Base-by-base conservation (phyloP, 2,329 filamentous ascomycete species). In the Microthyrium microscopicum region DNA sequence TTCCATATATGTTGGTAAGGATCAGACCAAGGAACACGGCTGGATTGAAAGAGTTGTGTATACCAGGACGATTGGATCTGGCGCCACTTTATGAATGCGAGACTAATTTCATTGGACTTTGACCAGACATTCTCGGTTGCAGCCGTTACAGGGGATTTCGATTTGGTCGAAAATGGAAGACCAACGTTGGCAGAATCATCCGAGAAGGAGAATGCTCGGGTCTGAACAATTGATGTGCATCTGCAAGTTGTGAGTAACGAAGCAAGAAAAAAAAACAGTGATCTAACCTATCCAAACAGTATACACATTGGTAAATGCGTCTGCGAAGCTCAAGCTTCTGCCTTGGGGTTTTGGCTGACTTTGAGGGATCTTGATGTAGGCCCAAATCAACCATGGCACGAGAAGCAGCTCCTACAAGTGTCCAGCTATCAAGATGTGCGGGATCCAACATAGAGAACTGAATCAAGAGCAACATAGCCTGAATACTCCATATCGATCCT, bases 381-480 rank as follows among this genome's bases (percentile, higher is more conserved):
- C 89, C 89, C 20, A 94, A 60, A 56, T 98, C 89, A 16, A 94
- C 70, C 48, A 87, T 74, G 5, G 84, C 81, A 37, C 87, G 73
- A 26, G 81, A 81, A 5, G 87, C 85, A 50, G 89, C 85, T 5
- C 87, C 89, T 36, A 94, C 80, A 40, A 94, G 57, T 42, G 89
- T 85, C 85, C 89, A 95, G 45, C 78, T 83, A 47, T 93, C 84
- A 47, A 93, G 94, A 49, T 91, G 83, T 26, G 76, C 71, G 2
- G 87, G 85, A 45, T 95, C 85, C 31, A 93, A 64, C 61, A 89
- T 79, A 3, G 87, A 77, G 52, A 93, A 95, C 45, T 92, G 74
- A 0, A 83, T 84, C 33, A 95, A 68, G 2, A 95, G 63, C 3
- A 94, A 57, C 16, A 95, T 64, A 0, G 84, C 84, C 51, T 93